These are phyloP conservation scores for Paecilomyces variotii DNA, from an alignment of 2,329 filamentous ascomycete species.

Conservation along the genomic window DNA sequence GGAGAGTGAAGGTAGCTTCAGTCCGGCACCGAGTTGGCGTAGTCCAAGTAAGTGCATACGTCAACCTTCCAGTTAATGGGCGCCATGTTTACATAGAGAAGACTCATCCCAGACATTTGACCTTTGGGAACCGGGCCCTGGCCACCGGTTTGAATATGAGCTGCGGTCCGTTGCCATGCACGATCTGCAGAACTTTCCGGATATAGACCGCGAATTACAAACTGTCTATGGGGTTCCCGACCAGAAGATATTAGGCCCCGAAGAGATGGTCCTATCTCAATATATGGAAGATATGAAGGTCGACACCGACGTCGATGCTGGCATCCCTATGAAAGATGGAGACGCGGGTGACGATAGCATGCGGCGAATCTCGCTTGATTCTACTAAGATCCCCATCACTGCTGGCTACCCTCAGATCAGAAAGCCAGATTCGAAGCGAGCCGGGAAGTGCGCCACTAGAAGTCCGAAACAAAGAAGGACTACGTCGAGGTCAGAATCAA, in stretches of 20 bases:
- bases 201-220: background rate
- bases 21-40: slow-evolving; percentile 3
- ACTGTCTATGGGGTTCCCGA: background rate
- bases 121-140: background rate
- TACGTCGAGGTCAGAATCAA: background rate
- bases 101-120: background rate
- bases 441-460: background rate
- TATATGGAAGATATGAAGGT: slow-evolving; percentile 1
- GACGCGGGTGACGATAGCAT: background rate
- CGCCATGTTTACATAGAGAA: background rate
- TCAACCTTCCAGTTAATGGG: background rate
- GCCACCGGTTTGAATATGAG: background rate
- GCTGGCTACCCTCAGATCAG: background rate
- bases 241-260: background rate
- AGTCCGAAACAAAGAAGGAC: background rate
- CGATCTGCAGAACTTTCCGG: slow-evolving; percentile 1
- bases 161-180: background rate
- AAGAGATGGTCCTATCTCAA: background rate
- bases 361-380: background rate
- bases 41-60: background rate
- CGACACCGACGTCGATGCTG: slow-evolving; percentile 6
- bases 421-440: background rate
- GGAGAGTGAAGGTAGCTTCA: slow-evolving; percentile 17
- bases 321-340: background rate
- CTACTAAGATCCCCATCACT: background rate